phyloP scores from a whole-genome alignment of 2,329 filamentous ascomycete genomes.

The Hirsutella rhossiliensis region DNA sequence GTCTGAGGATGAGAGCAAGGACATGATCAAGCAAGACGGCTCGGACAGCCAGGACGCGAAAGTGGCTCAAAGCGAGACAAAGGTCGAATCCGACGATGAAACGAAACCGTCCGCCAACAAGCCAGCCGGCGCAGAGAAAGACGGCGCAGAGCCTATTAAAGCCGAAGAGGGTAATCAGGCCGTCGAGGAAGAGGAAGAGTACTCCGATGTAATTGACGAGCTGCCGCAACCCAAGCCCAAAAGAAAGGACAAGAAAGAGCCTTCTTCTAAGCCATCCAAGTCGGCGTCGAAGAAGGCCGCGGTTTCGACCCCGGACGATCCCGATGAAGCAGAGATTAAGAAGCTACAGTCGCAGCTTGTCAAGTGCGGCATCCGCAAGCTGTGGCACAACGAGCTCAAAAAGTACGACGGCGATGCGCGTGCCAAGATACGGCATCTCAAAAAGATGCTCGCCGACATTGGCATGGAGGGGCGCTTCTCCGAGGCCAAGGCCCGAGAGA shows the following conservation, averaged over 20 bases:
- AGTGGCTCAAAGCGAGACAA: background rate
- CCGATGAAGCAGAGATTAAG: conserved; percentile 73
- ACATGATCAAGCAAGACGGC: conserved; percentile 4
- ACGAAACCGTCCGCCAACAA: conserved; percentile 5
- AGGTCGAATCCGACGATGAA: conserved; percentile 1
- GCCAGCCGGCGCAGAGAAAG: conserved; percentile 8
- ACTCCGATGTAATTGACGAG: conserved; percentile 58
- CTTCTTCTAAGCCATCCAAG: conserved; percentile 16
- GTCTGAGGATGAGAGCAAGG: conserved; percentile 6
- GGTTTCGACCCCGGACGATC: conserved; percentile 26
- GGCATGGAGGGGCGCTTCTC: conserved; percentile 89
- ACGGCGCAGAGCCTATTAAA: conserved; percentile 7
- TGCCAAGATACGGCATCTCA: conserved; percentile 75
- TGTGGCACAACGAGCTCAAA: conserved; percentile 81
- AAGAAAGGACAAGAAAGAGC: conserved; percentile 31
- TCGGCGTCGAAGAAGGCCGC: conserved; percentile 15
- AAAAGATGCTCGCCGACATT: conserved; percentile 61
- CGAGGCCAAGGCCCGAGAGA: conserved; percentile 69
- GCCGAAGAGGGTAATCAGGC: conserved; percentile 10
- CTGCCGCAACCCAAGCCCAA: conserved; percentile 45
- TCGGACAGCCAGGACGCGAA: conserved; percentile 3
- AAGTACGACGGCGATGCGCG: conserved; percentile 56
- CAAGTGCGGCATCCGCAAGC: conserved; percentile 86
- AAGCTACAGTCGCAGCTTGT: conserved; percentile 73
- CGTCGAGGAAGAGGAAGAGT: conserved; percentile 24